Evolutionary conservation across 495 filamentous ascomycete species (phyloP), one percentile per base, ranked within the genome.

Genomic region (Talaromyces ruber): DNA sequence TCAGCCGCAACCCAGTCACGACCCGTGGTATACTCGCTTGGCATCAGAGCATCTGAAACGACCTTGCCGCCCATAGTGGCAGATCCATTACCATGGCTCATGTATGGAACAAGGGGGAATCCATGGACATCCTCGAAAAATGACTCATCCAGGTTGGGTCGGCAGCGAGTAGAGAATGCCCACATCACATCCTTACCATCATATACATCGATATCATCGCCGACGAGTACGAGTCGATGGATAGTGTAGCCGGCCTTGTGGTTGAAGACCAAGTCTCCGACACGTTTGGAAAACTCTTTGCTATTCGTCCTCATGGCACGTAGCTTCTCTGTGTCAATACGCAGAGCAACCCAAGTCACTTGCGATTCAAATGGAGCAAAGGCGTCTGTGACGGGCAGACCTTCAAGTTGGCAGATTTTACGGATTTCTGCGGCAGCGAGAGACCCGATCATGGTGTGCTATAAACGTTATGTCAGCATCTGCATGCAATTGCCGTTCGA

Each of bases 31-130:
- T 66, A 69, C 52, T 68, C 67, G 12, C 22, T 59, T 6, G 65
- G 64, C 11, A 70, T 51, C 62, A 67, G 64, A 16, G 62, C 67
- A 22, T 63, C 65, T 11, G 60, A 26, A 14, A 67, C 64, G 2
- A 67, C 64, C 54, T 70, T 70, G 16, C 55, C 55, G 26, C 55
- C 55, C 21, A 9, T 32, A 30, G 7, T 66, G 47, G 60, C 62
- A 37, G 37, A n/a, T 39, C 7, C 45, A 45, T 26, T 50, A 1
- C 70, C 70, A 53, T 68, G 61, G 0, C 39, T 51, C 47, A 70
- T 67, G 39, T 74, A 74, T 11, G 73, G 73, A 25, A 73, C 69
- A 45, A 75, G 55, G 1, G 65, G 65, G 34, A 72, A 68, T 6
- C 65, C 66, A 4, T 59, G 50, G 25, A 63, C 64, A 9, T 74